phyloP scores from a whole-genome alignment of 345 rosid genomes.

The Eucalyptus erythrocorys region DNA sequence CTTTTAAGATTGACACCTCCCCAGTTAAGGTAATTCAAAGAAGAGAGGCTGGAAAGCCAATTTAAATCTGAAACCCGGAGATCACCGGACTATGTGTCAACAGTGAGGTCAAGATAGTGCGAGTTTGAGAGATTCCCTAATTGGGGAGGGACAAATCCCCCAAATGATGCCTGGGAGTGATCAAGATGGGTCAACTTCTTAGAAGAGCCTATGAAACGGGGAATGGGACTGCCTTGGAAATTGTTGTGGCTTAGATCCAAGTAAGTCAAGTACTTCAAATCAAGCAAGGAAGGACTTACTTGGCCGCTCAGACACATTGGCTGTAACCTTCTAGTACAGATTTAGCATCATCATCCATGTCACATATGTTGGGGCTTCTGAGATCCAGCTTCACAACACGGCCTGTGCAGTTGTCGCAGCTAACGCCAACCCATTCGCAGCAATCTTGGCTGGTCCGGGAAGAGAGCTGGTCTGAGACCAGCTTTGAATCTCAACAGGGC shows the following conservation, averaged over 20 bases:
- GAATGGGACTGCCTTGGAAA: constrained; percentile 3
- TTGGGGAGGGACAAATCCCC: constrained; percentile 3
- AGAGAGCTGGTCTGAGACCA: neutral
- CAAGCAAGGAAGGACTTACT: constrained; percentile 1
- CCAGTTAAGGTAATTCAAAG: neutral
- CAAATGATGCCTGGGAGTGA: constrained; percentile 3
- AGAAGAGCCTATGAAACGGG: constrained; percentile 5
- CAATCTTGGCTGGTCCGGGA: constrained; percentile 2
- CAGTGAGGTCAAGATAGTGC: constrained; percentile 3
- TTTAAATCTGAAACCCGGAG: neutral
- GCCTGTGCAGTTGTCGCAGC: neutral
- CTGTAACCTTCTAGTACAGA: neutral
- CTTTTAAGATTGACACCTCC: neutral
- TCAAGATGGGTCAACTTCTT: neutral
- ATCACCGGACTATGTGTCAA: neutral
- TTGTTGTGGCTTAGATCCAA: constrained; percentile 11
- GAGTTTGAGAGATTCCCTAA: constrained; percentile 14
- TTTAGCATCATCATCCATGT: neutral
- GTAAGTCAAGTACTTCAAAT: neutral
- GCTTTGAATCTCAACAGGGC: constrained; percentile 7
- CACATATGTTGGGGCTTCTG: neutral
- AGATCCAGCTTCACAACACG: constrained; percentile 6
- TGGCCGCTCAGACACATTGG: constrained; percentile 1
- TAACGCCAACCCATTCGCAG: constrained; percentile 15
- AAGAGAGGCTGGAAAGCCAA: constrained; percentile 9